Base-by-base conservation (phyloP, 306 rosid species). In the Acacia acuminata region DNA sequence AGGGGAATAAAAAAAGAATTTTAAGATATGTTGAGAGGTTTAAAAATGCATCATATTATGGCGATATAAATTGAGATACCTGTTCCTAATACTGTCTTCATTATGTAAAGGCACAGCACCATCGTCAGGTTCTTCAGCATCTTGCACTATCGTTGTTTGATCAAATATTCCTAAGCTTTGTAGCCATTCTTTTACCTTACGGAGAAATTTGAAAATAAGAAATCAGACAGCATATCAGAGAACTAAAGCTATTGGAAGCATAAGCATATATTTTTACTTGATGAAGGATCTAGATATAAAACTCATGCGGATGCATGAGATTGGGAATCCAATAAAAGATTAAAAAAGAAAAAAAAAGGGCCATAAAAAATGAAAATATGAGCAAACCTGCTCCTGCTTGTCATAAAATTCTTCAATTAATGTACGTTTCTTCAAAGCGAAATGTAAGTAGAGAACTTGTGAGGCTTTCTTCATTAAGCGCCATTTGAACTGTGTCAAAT, bases 151-250 rank as follows among this genome's bases (percentile, higher is more conserved):
- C 42, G 90, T 87, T 3, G 88, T 86, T n/a, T 92, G 97, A 73
- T 95, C 98, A n/a, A 70, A 88, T 70, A 95, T 87, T 80, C 98
- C 98, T 75, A 90, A 76, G 86, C 89, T 91, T 19, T 93, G 97
- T 66, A 95, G 98, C 98, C 98, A 95, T 84, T 95, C 98, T 92
- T 88, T 95, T 56, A 92, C 91, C 98, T 95, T 82, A 47, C 77
- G 13, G 10, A 77, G 19, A 60, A 42, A 79, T 34, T 76, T 88
- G 34, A 6, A 71, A 36, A 75, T 42, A 40, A 50, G 63, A 73
- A 79, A 44, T 76, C 66, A 76, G 79, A 47, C 22, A 27, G 79
- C 60, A 81, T 76, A 76, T 36, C 68, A 32, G 3, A 73, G 30
- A 51, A 80, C 58, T 74, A 67, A 79, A 69, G 82, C 82, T 43